These are phyloP conservation scores for Entrophospora sp. DNA, from an alignment of 192 early-diverging fungal genomes.

Conservation along the genomic window DNA sequence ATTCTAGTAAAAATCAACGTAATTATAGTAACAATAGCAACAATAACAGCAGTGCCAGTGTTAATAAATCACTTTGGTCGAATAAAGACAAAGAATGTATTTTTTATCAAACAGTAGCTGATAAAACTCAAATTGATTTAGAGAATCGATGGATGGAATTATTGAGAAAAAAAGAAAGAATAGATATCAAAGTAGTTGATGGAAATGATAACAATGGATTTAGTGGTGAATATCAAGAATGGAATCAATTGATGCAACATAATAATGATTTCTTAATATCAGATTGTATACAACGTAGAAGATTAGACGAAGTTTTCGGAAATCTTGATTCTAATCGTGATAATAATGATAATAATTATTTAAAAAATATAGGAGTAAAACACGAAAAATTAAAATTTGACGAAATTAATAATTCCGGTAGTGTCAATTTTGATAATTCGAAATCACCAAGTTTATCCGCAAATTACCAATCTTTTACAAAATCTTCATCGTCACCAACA, in stretches of 20 bases:
- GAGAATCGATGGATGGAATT: not conserved
- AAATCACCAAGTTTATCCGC: no score
- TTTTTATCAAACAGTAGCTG: constrained; percentile 3
- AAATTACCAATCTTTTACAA: no score
- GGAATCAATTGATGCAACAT: not conserved
- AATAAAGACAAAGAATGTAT: not conserved
- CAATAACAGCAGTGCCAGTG: not conserved
- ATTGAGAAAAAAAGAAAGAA: not conserved
- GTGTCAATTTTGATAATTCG: no score
- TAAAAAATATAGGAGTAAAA: no score
- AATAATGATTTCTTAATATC: not conserved
- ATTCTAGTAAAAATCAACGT: no score
- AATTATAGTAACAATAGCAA: no score
- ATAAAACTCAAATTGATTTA: not conserved
- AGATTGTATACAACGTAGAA: not conserved
- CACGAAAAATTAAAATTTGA: no score
- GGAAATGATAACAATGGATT: no score
- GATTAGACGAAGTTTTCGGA: not conserved
- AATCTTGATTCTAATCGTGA: not conserved
- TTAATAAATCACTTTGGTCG: not conserved
- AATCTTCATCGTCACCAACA: no score
- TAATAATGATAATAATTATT: no score
- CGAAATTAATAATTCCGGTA: no score
- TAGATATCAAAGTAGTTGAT: not conserved
- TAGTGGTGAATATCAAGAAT: not conserved